Evolutionary conservation across 2,329 filamentous ascomycete species (phyloP), one percentile per base, ranked within the genome.

Genomic region (Penicillium nordicum): DNA sequence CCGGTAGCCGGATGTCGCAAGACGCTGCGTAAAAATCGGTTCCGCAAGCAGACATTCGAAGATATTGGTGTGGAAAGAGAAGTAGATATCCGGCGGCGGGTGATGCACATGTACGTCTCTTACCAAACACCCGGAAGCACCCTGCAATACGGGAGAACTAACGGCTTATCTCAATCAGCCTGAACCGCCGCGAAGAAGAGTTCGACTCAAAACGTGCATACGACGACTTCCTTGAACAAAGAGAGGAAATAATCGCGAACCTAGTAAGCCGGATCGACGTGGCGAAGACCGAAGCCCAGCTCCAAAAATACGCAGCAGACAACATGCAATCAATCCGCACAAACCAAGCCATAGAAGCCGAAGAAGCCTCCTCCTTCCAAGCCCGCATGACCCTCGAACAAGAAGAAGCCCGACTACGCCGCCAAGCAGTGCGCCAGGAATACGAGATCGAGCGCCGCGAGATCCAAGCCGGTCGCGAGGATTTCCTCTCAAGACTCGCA

Each of bases 151-250:
- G 7, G 0, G 5, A 11, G 21, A 9, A n/a, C 59, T 64, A 56
- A 67, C 43, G 47, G 18, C 1, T 42, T 8, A n/a, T 18, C 3
- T 10, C 12, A 12, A 43, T 77, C 56, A 89, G 93, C 10, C 93
- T 97, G 74, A 97, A 97, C 77, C 88, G 90, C 67, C 81, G 85
- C 18, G 88, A 96, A 76, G 90, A 94, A 60, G 94, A 99, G 72
- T 99, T 99, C 68, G 89, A 95, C 73, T 86, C 84, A 2, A 81
- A 96, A 57, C 79, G 84, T 42, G 88, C 87, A 69, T 99, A 88
- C 79, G 97, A 99, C 76, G 88, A 97, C 74, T 97, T 97, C 77
- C 85, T 99, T 12, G 91, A 97, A 75, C 87, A 90, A 69, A 90
- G 96, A 38, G 94, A 99, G 78, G 86, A 88, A 63, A 83, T 97